These are phyloP conservation scores for Pilasporangium apinafurcum DNA, from an alignment of 352 stramenopile species.

Conservation along the genomic window DNA sequence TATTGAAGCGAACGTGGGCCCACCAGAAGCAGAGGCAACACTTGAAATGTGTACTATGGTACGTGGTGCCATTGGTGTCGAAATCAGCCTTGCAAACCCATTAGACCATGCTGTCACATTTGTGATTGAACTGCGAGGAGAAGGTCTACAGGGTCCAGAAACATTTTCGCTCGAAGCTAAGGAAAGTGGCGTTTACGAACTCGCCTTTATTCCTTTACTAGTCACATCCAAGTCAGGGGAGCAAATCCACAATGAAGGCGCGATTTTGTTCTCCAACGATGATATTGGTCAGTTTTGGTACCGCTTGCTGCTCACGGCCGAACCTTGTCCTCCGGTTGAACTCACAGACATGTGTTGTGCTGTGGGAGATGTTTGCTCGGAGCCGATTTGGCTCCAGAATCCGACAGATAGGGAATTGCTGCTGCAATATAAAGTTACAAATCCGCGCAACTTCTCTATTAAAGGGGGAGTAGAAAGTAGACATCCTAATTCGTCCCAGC, in stretches of 20 bases:
- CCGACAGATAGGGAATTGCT: constrained; percentile 73
- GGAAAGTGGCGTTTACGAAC: constrained; percentile 81
- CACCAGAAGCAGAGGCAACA: constrained; percentile 66
- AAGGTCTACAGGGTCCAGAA: constrained; percentile 77
- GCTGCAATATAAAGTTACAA: constrained; percentile 64
- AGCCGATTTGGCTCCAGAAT: constrained; percentile 87
- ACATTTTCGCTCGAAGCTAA: constrained; percentile 66
- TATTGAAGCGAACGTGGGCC: constrained; percentile 80
- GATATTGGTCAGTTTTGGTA: constrained; percentile 94
- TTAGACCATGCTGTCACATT: constrained; percentile 82
- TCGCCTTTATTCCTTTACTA: constrained; percentile 88
- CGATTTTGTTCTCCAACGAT: constrained; percentile 87
- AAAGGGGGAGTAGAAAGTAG: constrained; percentile 14
- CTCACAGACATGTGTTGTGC: constrained; percentile 79
- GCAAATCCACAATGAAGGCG: constrained; percentile 36
- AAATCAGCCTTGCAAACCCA: constrained; percentile 90
- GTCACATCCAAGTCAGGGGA: constrained; percentile 17
- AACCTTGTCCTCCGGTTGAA: constrained; percentile 28
- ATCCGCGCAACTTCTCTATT: constrained; percentile 89
- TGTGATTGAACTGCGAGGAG: constrained; percentile 74
- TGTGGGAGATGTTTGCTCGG: constrained; percentile 72
- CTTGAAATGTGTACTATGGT: constrained; percentile 83
- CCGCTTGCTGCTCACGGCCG: constrained; percentile 67
- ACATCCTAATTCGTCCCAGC: constrained; percentile 1
- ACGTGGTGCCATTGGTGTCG: constrained; percentile 78